A percentile compares a stretch with the other conserved stretches of the same genome.
phyloP scores from a whole-genome alignment of 768 basidiomycete species.

The Psilocybe cubensis region DNA sequence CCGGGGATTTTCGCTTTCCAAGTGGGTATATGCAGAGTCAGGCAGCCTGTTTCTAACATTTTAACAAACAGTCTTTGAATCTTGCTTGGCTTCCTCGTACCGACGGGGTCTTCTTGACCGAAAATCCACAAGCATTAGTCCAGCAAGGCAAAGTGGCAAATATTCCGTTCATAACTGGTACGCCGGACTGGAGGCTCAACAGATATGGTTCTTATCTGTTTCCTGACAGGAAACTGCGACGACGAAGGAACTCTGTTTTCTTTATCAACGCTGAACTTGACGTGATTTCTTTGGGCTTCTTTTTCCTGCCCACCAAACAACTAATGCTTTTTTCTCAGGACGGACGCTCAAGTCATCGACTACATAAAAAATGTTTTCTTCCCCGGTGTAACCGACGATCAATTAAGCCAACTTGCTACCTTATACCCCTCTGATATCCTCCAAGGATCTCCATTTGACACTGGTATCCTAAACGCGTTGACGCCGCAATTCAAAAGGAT shows the following conservation, averaged over 20 bases:
- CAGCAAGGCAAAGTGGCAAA: conserved; percentile 48
- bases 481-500: conserved; percentile 50
- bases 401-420: conserved; percentile 31
- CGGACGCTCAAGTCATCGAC: conserved; percentile 21
- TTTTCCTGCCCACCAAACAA: not conserved
- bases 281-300: not conserved
- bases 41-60: not conserved
- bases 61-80: conserved; percentile 37
- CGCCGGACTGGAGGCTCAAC: not conserved
- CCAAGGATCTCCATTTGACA: conserved; percentile 58
- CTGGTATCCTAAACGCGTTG: conserved; percentile 43
- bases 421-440: conserved; percentile 43
- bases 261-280: conserved; percentile 16
- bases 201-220: not conserved
- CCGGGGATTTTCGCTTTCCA: conserved; percentile 44
- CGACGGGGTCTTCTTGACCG: conserved; percentile 53
- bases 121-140: conserved; percentile 45
- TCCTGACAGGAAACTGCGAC: conserved; percentile 50
- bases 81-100: conserved; percentile 53
- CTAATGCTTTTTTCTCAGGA: conserved; percentile 22
- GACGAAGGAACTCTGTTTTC: conserved; percentile 56
- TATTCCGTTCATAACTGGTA: conserved; percentile 52
- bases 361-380: conserved; percentile 34
- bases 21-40: conserved; percentile 20
- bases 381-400: conserved; percentile 28